Conservation (phyloP, 768 basidiomycete species). For the Naganishia vishniacii region DNA sequence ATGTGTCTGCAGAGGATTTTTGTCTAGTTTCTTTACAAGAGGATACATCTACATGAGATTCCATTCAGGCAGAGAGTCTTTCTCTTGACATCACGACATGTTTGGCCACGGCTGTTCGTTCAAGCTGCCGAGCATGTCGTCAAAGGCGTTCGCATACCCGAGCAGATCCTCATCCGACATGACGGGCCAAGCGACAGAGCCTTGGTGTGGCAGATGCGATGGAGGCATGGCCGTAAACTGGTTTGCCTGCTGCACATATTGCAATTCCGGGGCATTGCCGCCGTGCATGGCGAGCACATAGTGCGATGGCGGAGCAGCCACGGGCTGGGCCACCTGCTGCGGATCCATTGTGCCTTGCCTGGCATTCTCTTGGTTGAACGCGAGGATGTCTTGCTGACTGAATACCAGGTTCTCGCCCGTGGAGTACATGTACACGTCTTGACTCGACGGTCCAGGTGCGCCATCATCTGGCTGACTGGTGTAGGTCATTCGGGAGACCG, state of each 20-base stretch:
- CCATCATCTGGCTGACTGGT: not conserved
- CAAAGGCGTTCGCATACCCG: slow-evolving; percentile 14
- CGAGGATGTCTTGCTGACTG: not conserved
- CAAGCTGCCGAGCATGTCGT: slow-evolving; percentile 1
- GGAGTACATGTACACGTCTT: not conserved
- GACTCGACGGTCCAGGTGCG: not conserved
- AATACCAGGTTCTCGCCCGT: not conserved
- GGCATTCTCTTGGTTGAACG: not conserved
- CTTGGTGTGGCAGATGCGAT: not conserved
- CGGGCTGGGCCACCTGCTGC: not conserved
- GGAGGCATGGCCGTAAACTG: not conserved
- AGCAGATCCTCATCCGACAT: slow-evolving; percentile 16
- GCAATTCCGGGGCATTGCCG: not conserved
- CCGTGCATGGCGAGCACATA: slow-evolving; percentile 18
- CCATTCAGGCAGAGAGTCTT: too few relatives aligned
- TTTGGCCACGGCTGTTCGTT: slow-evolving; percentile 16
- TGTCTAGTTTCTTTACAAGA: too few relatives aligned
- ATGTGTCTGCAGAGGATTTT: slow-evolving; percentile 6
- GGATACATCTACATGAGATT: too few relatives aligned
- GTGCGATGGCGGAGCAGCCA: not conserved
- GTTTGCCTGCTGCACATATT: slow-evolving; percentile 4
- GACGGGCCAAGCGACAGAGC: not conserved
- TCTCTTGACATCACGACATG: not conserved
- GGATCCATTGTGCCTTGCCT: not conserved
- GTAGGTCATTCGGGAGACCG: slow-evolving; percentile 11